Base-by-base conservation (phyloP, 768 basidiomycete genomes). In the Auriscalpium orientale region DNA sequence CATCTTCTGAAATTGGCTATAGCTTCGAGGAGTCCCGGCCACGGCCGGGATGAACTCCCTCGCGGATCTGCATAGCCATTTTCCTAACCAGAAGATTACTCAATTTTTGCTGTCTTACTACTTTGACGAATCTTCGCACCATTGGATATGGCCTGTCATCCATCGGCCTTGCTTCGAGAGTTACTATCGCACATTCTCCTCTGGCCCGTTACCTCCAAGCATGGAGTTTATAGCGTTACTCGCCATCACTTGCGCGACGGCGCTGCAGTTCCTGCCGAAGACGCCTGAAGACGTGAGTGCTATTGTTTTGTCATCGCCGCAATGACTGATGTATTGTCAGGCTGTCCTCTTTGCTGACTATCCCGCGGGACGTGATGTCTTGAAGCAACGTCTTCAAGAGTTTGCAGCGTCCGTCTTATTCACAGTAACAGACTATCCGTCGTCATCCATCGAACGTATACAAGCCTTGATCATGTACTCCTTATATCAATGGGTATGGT, bases 181-280 rank as follows among this genome's bases (percentile, higher is more conserved):
- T 28, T 60, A 43, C 46, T 65, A 59, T 47, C 66, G 56, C 36
- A 51, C 58, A 12, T 62, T 55, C 47, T 59, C 56, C 11, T 57
- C 56, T 1, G 58, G 56, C 13, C 12, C 48, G 12, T 46, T 64
- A 18, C 56, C 61, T 11, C 64, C 64, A 5, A 52, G 48, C 36
- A 18, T 58, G 37, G 64, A 65, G 11, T 65, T 65, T 18, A 37
- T 59, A 18, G 64, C 61, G 2, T 55, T 65, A n/a, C 53, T 65
- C 5, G 56, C 64, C 34, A 62, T 65, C 18, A 57, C 62, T 21
- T 65, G 64, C 49, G 64, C 64, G 34, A 54, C 54, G 7, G 53
- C 64, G 16, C 55, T 65, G 49, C 64, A 65, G 33, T 65, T 65
- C 37, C 52, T 65, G 36, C 64, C 64, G 4, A 61, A 64, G 49